Conservation (phyloP, 306 rosid species). For the Cucurbita argyrosperma region DNA sequence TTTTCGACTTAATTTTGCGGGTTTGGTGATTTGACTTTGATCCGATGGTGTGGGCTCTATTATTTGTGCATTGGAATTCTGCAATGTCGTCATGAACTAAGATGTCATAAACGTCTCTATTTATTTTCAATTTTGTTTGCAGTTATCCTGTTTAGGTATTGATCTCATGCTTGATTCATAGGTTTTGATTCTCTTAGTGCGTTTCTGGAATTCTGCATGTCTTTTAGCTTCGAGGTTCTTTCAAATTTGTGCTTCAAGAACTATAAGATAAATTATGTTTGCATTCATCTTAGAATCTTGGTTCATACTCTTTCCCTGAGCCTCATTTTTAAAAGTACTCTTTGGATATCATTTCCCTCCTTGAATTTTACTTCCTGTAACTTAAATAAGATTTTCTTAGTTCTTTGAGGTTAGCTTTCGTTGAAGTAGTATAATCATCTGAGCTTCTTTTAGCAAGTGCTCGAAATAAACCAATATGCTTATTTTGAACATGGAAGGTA, state of each 20-base stretch:
- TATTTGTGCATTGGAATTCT: no score
- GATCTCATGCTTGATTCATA: no score
- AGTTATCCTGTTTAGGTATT: no score
- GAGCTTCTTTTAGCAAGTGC: not conserved
- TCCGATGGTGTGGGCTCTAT: not conserved
- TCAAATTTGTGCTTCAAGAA: not conserved
- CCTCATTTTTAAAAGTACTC: not conserved
- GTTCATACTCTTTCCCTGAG: not conserved
- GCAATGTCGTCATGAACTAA: no score
- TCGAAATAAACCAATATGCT: not conserved
- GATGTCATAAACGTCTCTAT: no score
- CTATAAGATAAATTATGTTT: not conserved
- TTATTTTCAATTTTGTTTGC: no score
- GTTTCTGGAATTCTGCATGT: not conserved
- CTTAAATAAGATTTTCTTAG: not conserved
- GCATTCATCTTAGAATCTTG: not conserved
- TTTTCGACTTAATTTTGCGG: not conserved
- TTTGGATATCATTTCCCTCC: not conserved
- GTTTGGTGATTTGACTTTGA: not conserved
- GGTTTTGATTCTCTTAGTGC: not conserved
- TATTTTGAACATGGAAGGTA: conserved; percentile 26
- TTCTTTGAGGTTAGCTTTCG: not conserved
- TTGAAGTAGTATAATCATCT: not conserved
- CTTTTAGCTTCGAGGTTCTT: not conserved
- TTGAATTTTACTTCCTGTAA: not conserved